These are phyloP conservation scores for Gilbertella persicaria DNA, from an alignment of 371 early-diverging fungal species.

Conservation along the genomic window DNA sequence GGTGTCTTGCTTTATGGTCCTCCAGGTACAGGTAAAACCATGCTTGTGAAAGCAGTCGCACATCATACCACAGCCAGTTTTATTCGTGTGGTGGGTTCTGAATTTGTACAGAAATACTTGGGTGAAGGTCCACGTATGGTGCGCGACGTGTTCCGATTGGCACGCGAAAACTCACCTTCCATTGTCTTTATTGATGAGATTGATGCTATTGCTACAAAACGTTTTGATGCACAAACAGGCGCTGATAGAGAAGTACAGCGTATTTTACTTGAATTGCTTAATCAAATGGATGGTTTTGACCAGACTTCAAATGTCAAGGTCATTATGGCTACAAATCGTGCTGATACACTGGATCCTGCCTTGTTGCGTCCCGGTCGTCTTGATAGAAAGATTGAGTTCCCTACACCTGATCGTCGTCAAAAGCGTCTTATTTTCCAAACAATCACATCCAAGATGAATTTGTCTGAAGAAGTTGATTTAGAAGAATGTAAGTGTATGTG, in stretches of 20 bases:
- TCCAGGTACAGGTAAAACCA: slow-evolving; percentile 98
- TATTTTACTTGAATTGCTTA: slow-evolving; percentile 98
- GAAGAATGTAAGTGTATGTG: slow-evolving; percentile 86
- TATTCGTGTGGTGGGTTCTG: slow-evolving; percentile 99
- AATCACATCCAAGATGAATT: slow-evolving; percentile 98
- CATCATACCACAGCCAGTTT: slow-evolving; percentile 99
- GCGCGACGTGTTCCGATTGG: slow-evolving; percentile 98
- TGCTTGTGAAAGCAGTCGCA: slow-evolving; percentile 99
- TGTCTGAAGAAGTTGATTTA: slow-evolving; percentile 98
- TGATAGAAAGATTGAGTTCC: slow-evolving; percentile 99
- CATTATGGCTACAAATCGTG: slow-evolving; percentile 99
- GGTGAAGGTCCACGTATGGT: slow-evolving; percentile 99
- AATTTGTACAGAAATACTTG: slow-evolving; percentile 99
- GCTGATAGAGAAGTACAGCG: slow-evolving; percentile 99
- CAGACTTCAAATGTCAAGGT: slow-evolving; percentile 99
- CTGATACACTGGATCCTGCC: slow-evolving; percentile 99
- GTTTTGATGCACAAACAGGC: slow-evolving; percentile 99
- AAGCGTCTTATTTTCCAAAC: slow-evolving; percentile 99
- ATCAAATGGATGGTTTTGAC: slow-evolving; percentile 99
- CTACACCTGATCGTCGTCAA: slow-evolving; percentile 99
- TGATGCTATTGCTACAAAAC: slow-evolving; percentile 99
- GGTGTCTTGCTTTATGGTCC: slow-evolving; percentile 99
- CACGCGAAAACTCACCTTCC: slow-evolving; percentile 98
- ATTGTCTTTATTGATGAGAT: slow-evolving; percentile 99
- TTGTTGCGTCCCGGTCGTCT: slow-evolving; percentile 98